Evolutionary conservation across 768 basidiomycete genomes (phyloP), one percentile per base, ranked within the genome.

Genomic region (Udeniomyces megalosporus): DNA sequence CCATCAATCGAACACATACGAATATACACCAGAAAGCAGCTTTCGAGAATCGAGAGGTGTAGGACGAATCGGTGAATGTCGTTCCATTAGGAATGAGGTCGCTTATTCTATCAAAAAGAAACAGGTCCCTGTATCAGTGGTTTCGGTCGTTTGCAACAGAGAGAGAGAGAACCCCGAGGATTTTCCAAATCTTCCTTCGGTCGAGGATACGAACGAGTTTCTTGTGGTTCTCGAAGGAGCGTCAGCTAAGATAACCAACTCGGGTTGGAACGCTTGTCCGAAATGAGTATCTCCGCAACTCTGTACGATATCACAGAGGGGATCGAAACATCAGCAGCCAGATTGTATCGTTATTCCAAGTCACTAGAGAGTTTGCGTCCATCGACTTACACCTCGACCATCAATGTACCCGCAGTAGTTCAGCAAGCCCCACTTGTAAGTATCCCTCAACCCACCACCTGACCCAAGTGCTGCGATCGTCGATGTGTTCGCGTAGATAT

Each of bases 11-110:
- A 8, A 31, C 17, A 28, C 50, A 15, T 28, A 52, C 50, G 51
- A 63, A 63, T n/a, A 63, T 58, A n/a, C 45, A 38, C 56, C 57
- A 63, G 29, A 63, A 58, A 20, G 62, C 62, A n/a, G 62, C 62
- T 22, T 44, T 49, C 4, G 58, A 49, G 31, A 59, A 32, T 10
- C 28, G 44, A 2, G 20, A 26, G 5, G 31, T 52, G 31, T 46
- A 42, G 34, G 24, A 22, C 8, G 50, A 52, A 1, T 22, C 44
- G 45, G 11, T 32, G 7, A 32, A 44, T 22, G 38, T 22, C 22
- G 47, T 38, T 0, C 24, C 17, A n/a, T 22, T 11, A 11, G 59
- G 59, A 2, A 35, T 14, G 31, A 38, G n/a, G n/a, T 22, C 31
- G 8, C 22, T 20, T 14, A 59, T 32, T 31, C 44, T 48, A 29